Evolutionary conservation across 805 yeast genomes (phyloP), one percentile per base, ranked within the genome.

Genomic region (Suhomyces faveliae): DNA sequence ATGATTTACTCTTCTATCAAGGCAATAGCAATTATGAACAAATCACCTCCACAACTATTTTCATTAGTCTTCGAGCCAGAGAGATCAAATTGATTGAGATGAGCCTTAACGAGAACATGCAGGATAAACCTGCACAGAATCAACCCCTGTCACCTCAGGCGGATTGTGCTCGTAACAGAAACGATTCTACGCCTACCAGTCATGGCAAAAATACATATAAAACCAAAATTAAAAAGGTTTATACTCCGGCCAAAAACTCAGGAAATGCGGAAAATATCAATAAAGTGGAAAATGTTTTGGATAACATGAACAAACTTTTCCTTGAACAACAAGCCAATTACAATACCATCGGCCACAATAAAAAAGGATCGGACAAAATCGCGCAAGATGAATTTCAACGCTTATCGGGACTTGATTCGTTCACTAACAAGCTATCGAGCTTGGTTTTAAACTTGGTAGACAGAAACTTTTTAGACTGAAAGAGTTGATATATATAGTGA

Each of bases 51-150:
- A 58, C 67, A 35, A 73, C 78, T 1, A 59, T 75, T 1, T 67
- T 73, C 45, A 60, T 75, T n/a, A 71, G 76, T 47, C 60, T 75
- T 43, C 57, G 77, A 33, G 78, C 76, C 3, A 55, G 77, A 6
- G 79, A 75, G 45, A 70, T 74, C 48, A 74, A 74, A 47, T 57
- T 69, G 29, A 68, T 74, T n/a, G 76, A 73, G 46, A 66, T 73
- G 70, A 62, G 55, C 30, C 37, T 47, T 8, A 40, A 40, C 40
- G 45, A 51, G 30, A 37, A 50, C 3, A 40, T 30, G 8, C 27
- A 8, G 15, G 33, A 35, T 7, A 44, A 24, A 4, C 15, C 39
- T 11, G 30, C 13, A 11, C 25, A 19, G n/a, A 40, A 33, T 11
- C 12, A 17, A 5, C 39, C 29, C 11, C 20, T 15, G 17, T 20